A percentile compares a stretch with the other conserved stretches of the same genome.
Evolutionary conservation across 805 yeast genomes (phyloP).

Genomic region (Kodamaea kakaduensis): DNA sequence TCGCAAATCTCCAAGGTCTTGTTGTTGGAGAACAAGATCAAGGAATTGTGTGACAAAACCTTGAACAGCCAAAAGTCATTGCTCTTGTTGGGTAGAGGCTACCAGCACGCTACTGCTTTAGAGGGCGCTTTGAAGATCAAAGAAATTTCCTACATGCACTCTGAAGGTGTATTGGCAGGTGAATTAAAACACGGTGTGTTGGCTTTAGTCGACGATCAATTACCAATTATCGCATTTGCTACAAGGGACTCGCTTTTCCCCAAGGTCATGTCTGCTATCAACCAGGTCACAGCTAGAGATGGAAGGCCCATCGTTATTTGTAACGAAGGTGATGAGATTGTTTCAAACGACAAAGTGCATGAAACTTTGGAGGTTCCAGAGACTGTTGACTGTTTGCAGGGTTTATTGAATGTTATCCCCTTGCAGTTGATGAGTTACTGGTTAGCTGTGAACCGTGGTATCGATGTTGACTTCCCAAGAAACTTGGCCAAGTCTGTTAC

Average conservation of each 20-base stretch:
- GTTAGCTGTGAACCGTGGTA: conserved; percentile 92
- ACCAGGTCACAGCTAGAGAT: conserved; percentile 94
- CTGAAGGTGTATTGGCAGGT: conserved; percentile 99
- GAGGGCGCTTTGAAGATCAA: conserved; percentile 98
- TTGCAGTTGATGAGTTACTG: conserved; percentile 94
- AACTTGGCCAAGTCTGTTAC: conserved; percentile 98
- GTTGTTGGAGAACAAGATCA: conserved; percentile 67
- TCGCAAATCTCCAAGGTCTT: conserved; percentile 78
- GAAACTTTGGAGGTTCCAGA: conserved; percentile 86
- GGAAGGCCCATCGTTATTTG: conserved; percentile 95
- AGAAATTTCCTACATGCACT: conserved; percentile 97
- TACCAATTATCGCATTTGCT: conserved; percentile 94
- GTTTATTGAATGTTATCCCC: conserved; percentile 89
- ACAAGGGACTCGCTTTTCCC: conserved; percentile 96
- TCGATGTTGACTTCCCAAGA: conserved; percentile 98
- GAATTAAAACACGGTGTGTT: conserved; percentile 98
- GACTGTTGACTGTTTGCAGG: conserved; percentile 97
- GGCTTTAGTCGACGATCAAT: conserved; percentile 89
- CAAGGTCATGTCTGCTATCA: conserved; percentile 90
- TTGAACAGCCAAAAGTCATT: conserved; percentile 82
- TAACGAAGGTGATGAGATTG: conserved; percentile 71
- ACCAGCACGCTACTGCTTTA: conserved; percentile 93
- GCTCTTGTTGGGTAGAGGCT: conserved; percentile 93
- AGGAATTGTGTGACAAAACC: conserved; percentile 65
- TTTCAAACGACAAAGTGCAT: conserved; percentile 52